Percentiles rank a stretch among this genome's conserved stretches.
Conservation (phyloP, 2,329 filamentous ascomycete species). For the Clonostachys rhizophaga region DNA sequence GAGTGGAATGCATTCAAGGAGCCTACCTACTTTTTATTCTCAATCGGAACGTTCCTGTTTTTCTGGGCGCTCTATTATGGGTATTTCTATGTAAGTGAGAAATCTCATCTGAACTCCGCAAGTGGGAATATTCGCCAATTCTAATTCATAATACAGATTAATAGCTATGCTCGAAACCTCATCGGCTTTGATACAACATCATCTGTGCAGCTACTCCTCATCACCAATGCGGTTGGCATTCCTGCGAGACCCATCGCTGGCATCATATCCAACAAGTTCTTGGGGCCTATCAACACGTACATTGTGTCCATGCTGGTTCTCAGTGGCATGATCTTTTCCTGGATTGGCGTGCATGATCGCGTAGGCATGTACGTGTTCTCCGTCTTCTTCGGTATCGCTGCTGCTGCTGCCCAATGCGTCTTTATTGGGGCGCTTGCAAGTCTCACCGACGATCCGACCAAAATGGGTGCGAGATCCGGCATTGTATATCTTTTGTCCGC, state of each 20-base stretch:
- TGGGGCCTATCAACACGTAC: constrained; percentile 51
- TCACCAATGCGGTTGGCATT: constrained; percentile 52
- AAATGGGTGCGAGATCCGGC: constrained; percentile 39
- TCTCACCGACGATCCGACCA: constrained; percentile 32
- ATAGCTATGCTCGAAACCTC: constrained; percentile 35
- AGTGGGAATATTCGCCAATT: no score
- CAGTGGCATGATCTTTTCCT: constrained; percentile 45
- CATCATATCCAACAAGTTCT: constrained; percentile 42
- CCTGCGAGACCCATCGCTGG: constrained; percentile 46
- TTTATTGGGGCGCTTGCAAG: constrained; percentile 33
- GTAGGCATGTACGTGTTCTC: constrained; percentile 36
- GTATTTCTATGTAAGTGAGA: constrained; percentile 32
- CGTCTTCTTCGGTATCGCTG: constrained; percentile 35
- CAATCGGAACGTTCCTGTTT: constrained; percentile 40
- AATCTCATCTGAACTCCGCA: constrained; percentile 19
- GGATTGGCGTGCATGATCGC: constrained; percentile 43
- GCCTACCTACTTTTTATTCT: constrained; percentile 46
- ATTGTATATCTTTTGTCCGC: constrained; percentile 38
- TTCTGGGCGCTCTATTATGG: constrained; percentile 31
- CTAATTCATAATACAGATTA: constrained; percentile 22
- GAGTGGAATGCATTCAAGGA: constrained; percentile 55
- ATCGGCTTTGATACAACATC: constrained; percentile 41
- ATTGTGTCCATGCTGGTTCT: constrained; percentile 40
- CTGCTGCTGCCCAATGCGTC: constrained; percentile 34
- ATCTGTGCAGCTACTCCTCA: constrained; percentile 49